A percentile compares a stretch with the other conserved stretches of the same genome.
phyloP scores from a whole-genome alignment of 1,284 basidiomycete species.

The Ustilago cynodontis region DNA sequence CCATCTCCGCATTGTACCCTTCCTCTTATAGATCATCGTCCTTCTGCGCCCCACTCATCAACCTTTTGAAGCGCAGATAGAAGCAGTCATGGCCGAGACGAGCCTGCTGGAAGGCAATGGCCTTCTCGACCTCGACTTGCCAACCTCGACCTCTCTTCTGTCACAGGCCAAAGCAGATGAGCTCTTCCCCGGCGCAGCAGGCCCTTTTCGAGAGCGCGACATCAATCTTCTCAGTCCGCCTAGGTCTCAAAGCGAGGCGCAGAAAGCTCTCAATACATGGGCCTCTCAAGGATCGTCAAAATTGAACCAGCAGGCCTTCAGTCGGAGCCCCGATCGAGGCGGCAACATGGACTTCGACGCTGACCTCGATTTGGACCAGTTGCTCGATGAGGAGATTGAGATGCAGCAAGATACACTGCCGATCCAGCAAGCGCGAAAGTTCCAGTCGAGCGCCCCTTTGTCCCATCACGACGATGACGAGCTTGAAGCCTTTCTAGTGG shows the following conservation, averaged over 20 bases:
- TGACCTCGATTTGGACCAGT: slow-evolving; percentile 37
- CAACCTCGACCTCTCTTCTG: slow-evolving; percentile 15
- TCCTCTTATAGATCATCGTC: neutral
- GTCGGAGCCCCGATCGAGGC: slow-evolving; percentile 14
- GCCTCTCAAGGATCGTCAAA: slow-evolving; percentile 21
- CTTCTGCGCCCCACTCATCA: neutral
- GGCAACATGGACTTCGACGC: slow-evolving; percentile 37
- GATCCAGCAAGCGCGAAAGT: neutral
- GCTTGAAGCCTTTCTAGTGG: slow-evolving; percentile 36
- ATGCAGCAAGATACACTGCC: neutral
- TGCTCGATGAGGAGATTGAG: slow-evolving; percentile 42
- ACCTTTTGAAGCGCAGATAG: neutral
- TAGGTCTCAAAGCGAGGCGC: slow-evolving; percentile 37
- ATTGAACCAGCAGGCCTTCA: neutral
- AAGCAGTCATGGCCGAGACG: slow-evolving; percentile 22
- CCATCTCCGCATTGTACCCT: neutral
- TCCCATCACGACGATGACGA: slow-evolving; percentile 34
- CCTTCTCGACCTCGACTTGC: slow-evolving; percentile 34
- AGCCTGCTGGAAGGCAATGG: slow-evolving; percentile 36
- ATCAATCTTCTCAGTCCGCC: slow-evolving; percentile 23
- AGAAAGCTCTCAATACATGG: slow-evolving; percentile 47
- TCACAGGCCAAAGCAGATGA: slow-evolving; percentile 31
- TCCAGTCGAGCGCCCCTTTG: neutral
- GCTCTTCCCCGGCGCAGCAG: slow-evolving; percentile 23
- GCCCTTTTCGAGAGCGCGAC: slow-evolving; percentile 28